Percentiles rank a stretch among this genome's conserved stretches.
Evolutionary conservation across 2,329 filamentous ascomycete genomes (phyloP).

Genomic region (Monosporascus sp.): DNA sequence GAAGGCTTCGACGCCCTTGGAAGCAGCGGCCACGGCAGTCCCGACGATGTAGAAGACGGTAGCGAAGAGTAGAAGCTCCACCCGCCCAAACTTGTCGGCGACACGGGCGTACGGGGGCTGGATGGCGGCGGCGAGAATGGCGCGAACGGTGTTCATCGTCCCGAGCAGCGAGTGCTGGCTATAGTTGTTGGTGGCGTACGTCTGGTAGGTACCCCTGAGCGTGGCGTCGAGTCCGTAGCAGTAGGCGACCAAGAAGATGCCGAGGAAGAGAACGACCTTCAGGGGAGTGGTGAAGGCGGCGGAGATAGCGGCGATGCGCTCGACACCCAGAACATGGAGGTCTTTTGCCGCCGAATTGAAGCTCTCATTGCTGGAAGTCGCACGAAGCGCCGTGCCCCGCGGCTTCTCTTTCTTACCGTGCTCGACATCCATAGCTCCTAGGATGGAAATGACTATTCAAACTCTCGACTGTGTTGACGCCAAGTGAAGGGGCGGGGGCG

Average conservation of each 20-base stretch:
- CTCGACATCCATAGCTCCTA: not conserved
- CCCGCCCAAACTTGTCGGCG: conserved; percentile 57
- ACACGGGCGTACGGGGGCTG: conserved; percentile 56
- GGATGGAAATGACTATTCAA: too few relatives aligned
- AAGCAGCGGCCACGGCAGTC: conserved; percentile 50
- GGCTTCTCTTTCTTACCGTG: not conserved
- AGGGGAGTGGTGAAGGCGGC: conserved; percentile 39
- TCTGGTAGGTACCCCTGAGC: conserved; percentile 47
- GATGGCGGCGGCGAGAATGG: conserved; percentile 54
- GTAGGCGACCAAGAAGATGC: conserved; percentile 55
- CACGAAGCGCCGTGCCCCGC: not conserved
- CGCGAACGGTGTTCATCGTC: conserved; percentile 52
- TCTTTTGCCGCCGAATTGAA: not conserved
- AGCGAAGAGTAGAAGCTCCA: conserved; percentile 50
- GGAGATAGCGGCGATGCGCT: conserved; percentile 45
- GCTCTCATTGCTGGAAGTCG: not conserved
- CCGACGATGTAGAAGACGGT: conserved; percentile 50
- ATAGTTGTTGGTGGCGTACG: conserved; percentile 48
- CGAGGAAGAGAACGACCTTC: conserved; percentile 46
- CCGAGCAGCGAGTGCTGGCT: conserved; percentile 49
- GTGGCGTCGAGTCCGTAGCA: conserved; percentile 53
- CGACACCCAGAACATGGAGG: conserved; percentile 38
- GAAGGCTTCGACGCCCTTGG: conserved; percentile 44
- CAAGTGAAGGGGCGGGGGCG: too few relatives aligned
- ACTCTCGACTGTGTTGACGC: too few relatives aligned